These are phyloP conservation scores for Hypoxylon sp. DNA, from an alignment of 2,329 filamentous ascomycete genomes.

Conservation along the genomic window DNA sequence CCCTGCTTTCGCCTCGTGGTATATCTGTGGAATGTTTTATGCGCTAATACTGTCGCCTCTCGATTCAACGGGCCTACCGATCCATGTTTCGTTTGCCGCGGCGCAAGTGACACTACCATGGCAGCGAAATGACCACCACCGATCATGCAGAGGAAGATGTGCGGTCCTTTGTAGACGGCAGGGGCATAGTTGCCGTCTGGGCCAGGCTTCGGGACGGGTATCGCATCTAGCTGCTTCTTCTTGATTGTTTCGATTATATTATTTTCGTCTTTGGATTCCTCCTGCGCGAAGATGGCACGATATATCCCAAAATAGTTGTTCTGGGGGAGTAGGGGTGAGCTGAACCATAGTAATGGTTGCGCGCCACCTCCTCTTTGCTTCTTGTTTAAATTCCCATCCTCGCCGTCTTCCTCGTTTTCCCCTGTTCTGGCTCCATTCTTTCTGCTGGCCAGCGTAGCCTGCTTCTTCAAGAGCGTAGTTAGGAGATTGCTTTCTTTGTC, in stretches of 20 bases:
- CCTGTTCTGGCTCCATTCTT: slow-evolving; percentile 54
- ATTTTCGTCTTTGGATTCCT: slow-evolving; percentile 71
- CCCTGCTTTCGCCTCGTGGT: slow-evolving; percentile 96
- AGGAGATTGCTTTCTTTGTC: slow-evolving; percentile 72
- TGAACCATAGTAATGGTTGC: slow-evolving; percentile 85
- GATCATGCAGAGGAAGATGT: slow-evolving; percentile 98
- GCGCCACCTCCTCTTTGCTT: slow-evolving; percentile 67
- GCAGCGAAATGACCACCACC: slow-evolving; percentile 97
- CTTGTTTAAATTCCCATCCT: slow-evolving; percentile 56
- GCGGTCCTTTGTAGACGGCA: slow-evolving; percentile 72
- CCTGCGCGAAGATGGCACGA: slow-evolving; percentile 76
- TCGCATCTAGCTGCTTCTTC: slow-evolving; percentile 79
- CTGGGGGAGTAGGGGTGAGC: slow-evolving; percentile 74
- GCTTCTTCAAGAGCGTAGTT: slow-evolving; percentile 80
- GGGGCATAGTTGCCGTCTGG: slow-evolving; percentile 66
- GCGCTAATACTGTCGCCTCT: slow-evolving; percentile 86
- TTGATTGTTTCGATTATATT: slow-evolving; percentile 73
- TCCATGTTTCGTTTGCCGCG: slow-evolving; percentile 75
- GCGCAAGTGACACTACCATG: slow-evolving; percentile 90
- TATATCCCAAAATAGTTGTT: slow-evolving; percentile 89
- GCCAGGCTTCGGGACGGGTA: slow-evolving; percentile 59
- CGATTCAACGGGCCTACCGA: slow-evolving; percentile 77
- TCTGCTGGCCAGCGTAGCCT: slow-evolving; percentile 74
- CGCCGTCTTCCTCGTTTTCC: slow-evolving; percentile 59
- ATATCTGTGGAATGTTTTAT: slow-evolving; percentile 98